Percentiles rank a stretch among this genome's conserved stretches.
These are phyloP conservation scores for Ailanthus altissimus DNA, from an alignment of 345 rosid species.

Conservation along the genomic window DNA sequence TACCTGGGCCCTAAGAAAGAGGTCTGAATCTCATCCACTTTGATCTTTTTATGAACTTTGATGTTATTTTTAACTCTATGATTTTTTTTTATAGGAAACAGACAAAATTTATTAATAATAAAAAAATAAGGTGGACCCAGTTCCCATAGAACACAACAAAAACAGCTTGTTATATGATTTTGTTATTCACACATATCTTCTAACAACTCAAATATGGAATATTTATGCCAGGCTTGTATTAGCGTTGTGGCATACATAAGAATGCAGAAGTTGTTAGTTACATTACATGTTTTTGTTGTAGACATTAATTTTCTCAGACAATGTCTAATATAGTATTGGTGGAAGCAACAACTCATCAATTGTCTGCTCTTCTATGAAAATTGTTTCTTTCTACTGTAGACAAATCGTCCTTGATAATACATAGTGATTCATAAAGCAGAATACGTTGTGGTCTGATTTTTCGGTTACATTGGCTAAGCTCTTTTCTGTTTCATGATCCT, in stretches of 20 bases:
- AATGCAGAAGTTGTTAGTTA: not conserved
- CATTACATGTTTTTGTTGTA: not conserved
- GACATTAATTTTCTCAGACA: not conserved
- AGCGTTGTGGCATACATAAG: not conserved
- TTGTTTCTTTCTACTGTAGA: not conserved
- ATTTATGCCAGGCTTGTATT: not conserved
- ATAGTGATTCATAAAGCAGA: not conserved
- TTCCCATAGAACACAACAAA: too few relatives aligned
- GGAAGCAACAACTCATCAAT: not conserved
- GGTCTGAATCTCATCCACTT: not conserved
- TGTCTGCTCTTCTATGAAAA: not conserved
- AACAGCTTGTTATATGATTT: not conserved
- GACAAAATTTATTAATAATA: too few relatives aligned
- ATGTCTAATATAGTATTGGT: not conserved
- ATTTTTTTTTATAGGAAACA: too few relatives aligned
- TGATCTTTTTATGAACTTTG: not conserved
- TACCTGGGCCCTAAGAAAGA: not conserved
- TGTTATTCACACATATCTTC: not conserved
- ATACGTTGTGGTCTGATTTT: not conserved
- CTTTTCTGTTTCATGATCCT: not conserved
- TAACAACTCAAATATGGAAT: not conserved
- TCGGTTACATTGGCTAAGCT: not conserved
- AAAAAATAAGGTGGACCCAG: too few relatives aligned
- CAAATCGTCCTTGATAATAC: not conserved
- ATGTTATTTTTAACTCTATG: not conserved